Conservation (phyloP, 345 rosid species). For the Gossypium herbaceum region DNA sequence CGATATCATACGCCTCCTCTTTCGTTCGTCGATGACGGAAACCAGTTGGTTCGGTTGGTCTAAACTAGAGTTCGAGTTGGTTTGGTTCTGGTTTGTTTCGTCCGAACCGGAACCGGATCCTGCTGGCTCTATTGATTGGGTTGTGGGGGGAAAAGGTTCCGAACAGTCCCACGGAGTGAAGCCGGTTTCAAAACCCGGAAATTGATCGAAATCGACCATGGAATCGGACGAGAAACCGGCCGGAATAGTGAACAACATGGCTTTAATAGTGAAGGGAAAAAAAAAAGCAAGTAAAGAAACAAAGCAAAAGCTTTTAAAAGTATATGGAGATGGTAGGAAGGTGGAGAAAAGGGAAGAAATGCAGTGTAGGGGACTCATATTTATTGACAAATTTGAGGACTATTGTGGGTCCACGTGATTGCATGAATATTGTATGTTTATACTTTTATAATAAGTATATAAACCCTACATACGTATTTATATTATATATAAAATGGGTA, state of each 20-base stretch:
- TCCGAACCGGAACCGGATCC: conserved; percentile 38
- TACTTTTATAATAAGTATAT: not conserved
- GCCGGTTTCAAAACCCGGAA: conserved; percentile 41
- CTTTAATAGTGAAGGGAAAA: not conserved
- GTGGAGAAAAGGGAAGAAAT: conserved; percentile 90
- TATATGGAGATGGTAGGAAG: conserved; percentile 37
- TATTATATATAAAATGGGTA: not conserved
- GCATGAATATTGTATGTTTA: not conserved
- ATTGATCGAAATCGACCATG: conserved; percentile 33
- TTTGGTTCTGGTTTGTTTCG: conserved; percentile 32
- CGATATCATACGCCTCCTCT: conserved; percentile 71
- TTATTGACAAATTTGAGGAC: conserved; percentile 34
- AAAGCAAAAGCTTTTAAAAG: conserved; percentile 3
- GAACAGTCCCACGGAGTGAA: conserved; percentile 59
- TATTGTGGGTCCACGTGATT: conserved; percentile 21
- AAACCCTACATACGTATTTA: conserved; percentile 17
- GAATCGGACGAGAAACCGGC: conserved; percentile 34
- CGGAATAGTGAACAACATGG: conserved; percentile 58
- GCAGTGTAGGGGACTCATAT: conserved; percentile 55
- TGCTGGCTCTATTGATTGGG: conserved; percentile 34
- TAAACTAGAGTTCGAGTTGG: conserved; percentile 34
- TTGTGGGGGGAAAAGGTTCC: conserved; percentile 32
- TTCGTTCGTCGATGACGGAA: conserved; percentile 47
- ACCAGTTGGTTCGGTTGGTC: conserved; percentile 33
- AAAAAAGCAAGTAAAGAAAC: not conserved